Evolutionary conservation across 805 yeast genomes (phyloP).

Genomic region (Suhomyces sp.): DNA sequence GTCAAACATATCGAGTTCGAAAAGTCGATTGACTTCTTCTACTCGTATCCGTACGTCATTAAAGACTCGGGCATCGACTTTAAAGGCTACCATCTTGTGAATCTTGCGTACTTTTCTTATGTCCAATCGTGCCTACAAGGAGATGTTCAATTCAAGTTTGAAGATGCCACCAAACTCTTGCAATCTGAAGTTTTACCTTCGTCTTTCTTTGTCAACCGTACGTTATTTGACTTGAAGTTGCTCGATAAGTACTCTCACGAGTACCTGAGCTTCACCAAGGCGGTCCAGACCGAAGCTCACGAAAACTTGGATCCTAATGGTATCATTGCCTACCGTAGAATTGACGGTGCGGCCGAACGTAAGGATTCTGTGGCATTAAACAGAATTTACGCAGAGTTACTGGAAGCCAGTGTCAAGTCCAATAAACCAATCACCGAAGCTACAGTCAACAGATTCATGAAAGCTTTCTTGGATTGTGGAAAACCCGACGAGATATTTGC

Average conservation of each 20-base stretch:
- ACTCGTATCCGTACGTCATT: slow-evolving; percentile 6
- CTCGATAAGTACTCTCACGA: slow-evolving; percentile 4
- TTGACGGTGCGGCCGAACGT: slow-evolving; percentile 18
- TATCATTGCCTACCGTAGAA: slow-evolving; percentile 16
- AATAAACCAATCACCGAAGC: slow-evolving; percentile 36
- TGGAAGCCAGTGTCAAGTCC: slow-evolving; percentile 20
- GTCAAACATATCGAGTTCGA: slow-evolving; percentile 29
- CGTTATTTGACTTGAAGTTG: slow-evolving; percentile 16
- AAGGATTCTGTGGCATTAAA: slow-evolving; percentile 19
- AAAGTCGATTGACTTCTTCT: slow-evolving; percentile 6
- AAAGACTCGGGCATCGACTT: slow-evolving; percentile 9
- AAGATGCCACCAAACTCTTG: slow-evolving; percentile 26
- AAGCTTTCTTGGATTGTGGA: slow-evolving; percentile 38
- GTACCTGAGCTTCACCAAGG: slow-evolving; percentile 2
- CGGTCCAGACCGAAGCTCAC: slow-evolving; percentile 10
- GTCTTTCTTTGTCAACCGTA: slow-evolving; percentile 13
- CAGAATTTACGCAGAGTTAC: slow-evolving; percentile 23
- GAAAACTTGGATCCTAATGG: slow-evolving; percentile 37
- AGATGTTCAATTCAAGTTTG: slow-evolving; percentile 18
- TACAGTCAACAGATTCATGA: slow-evolving; percentile 45
- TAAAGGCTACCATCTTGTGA: slow-evolving; percentile 15
- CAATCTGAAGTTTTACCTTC: slow-evolving; percentile 24
- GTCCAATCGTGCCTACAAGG: slow-evolving; percentile 27
- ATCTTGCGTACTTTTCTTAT: slow-evolving; percentile 35
- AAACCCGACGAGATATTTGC: slow-evolving; percentile 35